These are phyloP conservation scores for Thalassiosira mediterranea DNA, from an alignment of 352 stramenopile genomes.

Conservation along the genomic window DNA sequence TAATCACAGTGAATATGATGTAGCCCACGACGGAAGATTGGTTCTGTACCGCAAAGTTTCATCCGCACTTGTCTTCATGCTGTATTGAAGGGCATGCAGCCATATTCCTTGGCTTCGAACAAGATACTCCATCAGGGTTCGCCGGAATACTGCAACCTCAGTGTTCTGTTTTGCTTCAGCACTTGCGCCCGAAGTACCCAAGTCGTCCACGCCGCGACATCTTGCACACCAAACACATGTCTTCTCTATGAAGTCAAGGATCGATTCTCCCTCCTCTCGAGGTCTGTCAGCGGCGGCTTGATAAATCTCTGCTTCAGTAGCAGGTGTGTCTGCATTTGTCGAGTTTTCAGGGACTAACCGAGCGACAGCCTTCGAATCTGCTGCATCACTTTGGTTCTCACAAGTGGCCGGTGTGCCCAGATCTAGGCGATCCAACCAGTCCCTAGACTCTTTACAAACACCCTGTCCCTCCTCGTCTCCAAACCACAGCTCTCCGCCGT, in stretches of 20 bases:
- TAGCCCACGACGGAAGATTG: conserved; percentile 48
- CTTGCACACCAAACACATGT: conserved; percentile 83
- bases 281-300: conserved; percentile 35
- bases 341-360: conserved; percentile 23
- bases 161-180: background rate
- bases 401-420: background rate
- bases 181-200: conserved; percentile 17
- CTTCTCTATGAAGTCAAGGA: conserved; percentile 76
- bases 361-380: conserved; percentile 6
- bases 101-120: conserved; percentile 78
- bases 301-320: conserved; percentile 70
- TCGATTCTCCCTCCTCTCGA: conserved; percentile 59
- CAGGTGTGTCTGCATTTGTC: conserved; percentile 67
- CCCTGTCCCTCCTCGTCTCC: conserved; percentile 71
- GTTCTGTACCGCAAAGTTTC: conserved; percentile 45
- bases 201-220: conserved; percentile 33
- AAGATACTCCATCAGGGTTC: conserved; percentile 75
- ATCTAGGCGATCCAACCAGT: conserved; percentile 44
- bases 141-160: conserved; percentile 26
- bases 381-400: background rate
- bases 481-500: conserved; percentile 93
- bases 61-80: conserved; percentile 38
- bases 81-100: conserved; percentile 81
- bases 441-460: conserved; percentile 47
- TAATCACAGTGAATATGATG: no score